Base-by-base conservation (phyloP, 257 asterid species). In the Scutellaria galericulata region DNA sequence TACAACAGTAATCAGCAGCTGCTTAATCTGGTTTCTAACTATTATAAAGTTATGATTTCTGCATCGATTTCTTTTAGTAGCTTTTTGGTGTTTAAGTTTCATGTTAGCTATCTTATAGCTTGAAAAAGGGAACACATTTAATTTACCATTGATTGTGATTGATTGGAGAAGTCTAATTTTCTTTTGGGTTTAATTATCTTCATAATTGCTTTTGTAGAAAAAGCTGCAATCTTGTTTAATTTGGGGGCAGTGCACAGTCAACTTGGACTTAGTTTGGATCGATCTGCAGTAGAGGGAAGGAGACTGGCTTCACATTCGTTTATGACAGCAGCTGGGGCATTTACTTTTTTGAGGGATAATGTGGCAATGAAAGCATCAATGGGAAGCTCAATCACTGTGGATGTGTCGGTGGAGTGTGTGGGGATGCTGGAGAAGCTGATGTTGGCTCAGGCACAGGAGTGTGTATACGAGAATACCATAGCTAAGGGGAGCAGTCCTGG, bases 371-470 rank as follows among this genome's bases (percentile, higher is more conserved):
- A 91, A 77, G 98, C 92, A 60, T 89, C 98, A 9, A 67, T 71
- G 22, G 96, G 97, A 73, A 85, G 79, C 74, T 91, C 98, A 35
- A 89, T 86, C 31, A 89, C 98, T 0, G 73, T 88, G 75, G 98
- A 93, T 72, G 72, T 90, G 69, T 90, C 97, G 1, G 91, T 85
- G 66, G 96, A 86, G 72, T 93, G 98, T 81, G 89, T 80, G 6
- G 95, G 96, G 64, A 86, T 93, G 96, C 78, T 93, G 85, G 98
- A 93, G 88, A 90, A 86, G 75, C 81, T 93, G 79, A 90, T 90
- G 97, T 78, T 93, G 73, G 98, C 98, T 65, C 97, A 93, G 82
- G 98, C 98, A 13, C 98, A 93, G 79, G 98, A 93, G 78, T 93
- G 97, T 24, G 98, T 90, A 35, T 93, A 89, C 18, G 97, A 93